phyloP scores from a whole-genome alignment of 768 basidiomycete species.

The Russula dissimulans region DNA sequence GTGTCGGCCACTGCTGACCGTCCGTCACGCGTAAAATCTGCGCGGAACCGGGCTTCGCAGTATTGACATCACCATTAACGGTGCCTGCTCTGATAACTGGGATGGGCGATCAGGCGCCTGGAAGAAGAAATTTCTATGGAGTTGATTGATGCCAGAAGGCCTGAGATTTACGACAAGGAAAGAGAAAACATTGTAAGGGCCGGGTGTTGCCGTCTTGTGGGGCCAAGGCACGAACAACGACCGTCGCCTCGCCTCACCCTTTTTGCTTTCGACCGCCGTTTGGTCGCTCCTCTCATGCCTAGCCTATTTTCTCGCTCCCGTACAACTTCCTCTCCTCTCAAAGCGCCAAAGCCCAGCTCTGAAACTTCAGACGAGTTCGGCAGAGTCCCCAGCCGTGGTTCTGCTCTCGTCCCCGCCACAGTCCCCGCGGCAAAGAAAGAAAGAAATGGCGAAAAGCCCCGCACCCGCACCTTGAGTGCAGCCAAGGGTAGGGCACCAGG shows the following conservation, averaged over 20 bases:
- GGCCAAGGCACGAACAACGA: neutral
- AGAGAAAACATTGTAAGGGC: neutral
- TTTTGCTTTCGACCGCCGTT: neutral
- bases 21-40: no score
- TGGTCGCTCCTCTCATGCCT: slow-evolving; percentile 42
- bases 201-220: neutral
- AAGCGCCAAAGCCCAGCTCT: slow-evolving; percentile 22
- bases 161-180: no score
- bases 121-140: no score
- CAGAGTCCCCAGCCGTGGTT: slow-evolving; percentile 40
- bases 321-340: slow-evolving; percentile 44
- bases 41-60: no score
- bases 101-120: no score
- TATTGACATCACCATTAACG: no score
- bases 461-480: slow-evolving; percentile 36
- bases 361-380: slow-evolving; percentile 56
- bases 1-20: no score
- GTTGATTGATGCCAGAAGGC: no score
- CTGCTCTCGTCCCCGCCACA: slow-evolving; percentile 27
- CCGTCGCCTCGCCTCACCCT: neutral
- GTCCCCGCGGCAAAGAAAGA: slow-evolving; percentile 24
- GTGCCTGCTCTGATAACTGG: no score
- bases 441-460: slow-evolving; percentile 35
- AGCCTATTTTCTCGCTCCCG: slow-evolving; percentile 66
- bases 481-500: slow-evolving; percentile 28